These are phyloP conservation scores for Aphanomyces stellatus DNA, from an alignment of 352 stramenopile species.

Conservation along the genomic window DNA sequence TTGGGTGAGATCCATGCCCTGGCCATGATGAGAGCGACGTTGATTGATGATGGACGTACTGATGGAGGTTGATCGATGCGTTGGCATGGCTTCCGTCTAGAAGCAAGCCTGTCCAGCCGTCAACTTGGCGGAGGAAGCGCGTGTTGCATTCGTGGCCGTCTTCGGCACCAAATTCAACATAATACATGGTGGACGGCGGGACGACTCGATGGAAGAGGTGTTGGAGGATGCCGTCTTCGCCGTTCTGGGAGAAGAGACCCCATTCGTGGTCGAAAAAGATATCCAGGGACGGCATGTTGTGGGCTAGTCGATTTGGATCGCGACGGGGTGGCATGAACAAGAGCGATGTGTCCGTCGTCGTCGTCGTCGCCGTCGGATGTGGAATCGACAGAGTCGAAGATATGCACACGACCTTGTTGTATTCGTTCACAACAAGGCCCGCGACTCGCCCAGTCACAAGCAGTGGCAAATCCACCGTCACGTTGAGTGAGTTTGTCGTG, in stretches of 20 bases:
- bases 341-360: too few species aligned
- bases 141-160: conserved; percentile 54
- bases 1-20: conserved; percentile 48
- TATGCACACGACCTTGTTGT: conserved; percentile 33
- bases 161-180: conserved; percentile 64
- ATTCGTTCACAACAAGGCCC: conserved; percentile 37
- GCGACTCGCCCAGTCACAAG: too few species aligned
- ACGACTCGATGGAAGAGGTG: conserved; percentile 53
- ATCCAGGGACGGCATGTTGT: neutral
- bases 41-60: neutral
- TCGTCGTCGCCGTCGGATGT: too few species aligned
- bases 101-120: conserved; percentile 45
- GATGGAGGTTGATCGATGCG: conserved; percentile 37
- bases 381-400: conserved; percentile 23
- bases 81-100: conserved; percentile 48
- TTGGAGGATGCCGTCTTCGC: conserved; percentile 52
- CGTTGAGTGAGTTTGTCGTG: conserved; percentile 12
- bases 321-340: conserved; percentile 21
- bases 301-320: conserved; percentile 17
- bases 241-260: conserved; percentile 56
- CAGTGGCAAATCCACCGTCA: conserved; percentile 7
- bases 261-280: conserved; percentile 50
- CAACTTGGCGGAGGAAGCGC: conserved; percentile 33
- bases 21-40: too few species aligned
- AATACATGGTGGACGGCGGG: conserved; percentile 25